Conservation (phyloP, 139 green algal species). For the Yamagishiella unicocca region DNA sequence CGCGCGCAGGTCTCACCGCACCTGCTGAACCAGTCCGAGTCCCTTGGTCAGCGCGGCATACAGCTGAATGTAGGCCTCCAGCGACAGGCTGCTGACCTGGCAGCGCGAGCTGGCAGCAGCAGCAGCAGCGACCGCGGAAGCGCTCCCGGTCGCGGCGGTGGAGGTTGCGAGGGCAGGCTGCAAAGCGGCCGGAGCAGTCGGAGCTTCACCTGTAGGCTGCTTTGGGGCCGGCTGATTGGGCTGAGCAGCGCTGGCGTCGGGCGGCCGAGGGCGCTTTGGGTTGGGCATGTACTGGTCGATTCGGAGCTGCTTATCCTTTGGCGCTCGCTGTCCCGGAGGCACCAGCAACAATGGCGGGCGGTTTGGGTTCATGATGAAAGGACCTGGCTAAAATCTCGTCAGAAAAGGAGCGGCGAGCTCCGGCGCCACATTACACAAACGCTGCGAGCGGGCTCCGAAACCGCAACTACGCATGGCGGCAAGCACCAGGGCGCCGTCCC, state of each 20-base stretch:
- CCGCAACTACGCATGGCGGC: no score
- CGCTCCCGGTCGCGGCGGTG: not conserved
- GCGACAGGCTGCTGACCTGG: constrained; percentile 16
- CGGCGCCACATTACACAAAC: no score
- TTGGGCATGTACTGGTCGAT: constrained; percentile 26
- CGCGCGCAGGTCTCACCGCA: no score
- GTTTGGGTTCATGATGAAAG: constrained; percentile 10
- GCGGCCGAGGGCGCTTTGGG: not conserved
- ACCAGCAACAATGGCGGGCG: constrained; percentile 2
- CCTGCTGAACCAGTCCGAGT: constrained; percentile 31
- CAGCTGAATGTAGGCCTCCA: constrained; percentile 53
- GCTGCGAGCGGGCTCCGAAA: no score
- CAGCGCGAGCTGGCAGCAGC: not conserved
- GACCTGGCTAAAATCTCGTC: no score
- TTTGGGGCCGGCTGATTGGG: constrained; percentile 2
- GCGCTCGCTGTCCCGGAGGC: not conserved
- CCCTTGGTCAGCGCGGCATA: constrained; percentile 54
- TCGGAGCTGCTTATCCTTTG: constrained; percentile 20
- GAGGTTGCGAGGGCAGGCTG: not conserved
- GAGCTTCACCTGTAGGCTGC: not conserved
- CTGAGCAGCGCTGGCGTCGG: not conserved
- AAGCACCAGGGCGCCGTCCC: no score
- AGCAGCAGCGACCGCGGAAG: not conserved
- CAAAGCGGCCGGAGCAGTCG: not conserved
- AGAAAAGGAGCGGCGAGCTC: no score